Conservation (phyloP, 352 stramenopile species). For the Globisporangium spiculum region DNA sequence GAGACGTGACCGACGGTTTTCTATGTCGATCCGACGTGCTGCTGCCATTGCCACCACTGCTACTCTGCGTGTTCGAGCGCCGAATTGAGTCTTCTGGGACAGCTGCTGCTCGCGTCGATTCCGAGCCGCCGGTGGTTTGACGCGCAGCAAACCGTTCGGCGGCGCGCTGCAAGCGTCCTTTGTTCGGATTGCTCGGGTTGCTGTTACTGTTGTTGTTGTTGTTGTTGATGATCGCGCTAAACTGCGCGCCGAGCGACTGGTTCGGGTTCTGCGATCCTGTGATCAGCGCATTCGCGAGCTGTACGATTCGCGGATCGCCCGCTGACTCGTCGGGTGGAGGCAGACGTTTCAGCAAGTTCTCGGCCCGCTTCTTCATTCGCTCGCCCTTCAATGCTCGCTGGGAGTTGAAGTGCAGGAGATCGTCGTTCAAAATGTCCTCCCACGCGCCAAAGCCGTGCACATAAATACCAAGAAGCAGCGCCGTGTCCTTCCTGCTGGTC, state of each 20-base stretch:
- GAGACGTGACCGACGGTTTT: constrained; percentile 33
- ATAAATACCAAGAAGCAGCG: constrained; percentile 78
- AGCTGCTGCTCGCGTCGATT: neutral
- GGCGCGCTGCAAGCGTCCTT: constrained; percentile 60
- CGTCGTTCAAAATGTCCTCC: constrained; percentile 86
- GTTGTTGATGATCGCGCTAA: constrained; percentile 76
- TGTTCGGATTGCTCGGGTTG: constrained; percentile 32
- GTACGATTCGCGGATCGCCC: constrained; percentile 63
- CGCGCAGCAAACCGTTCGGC: constrained; percentile 57
- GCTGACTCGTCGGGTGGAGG: constrained; percentile 45
- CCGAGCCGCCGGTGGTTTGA: constrained; percentile 23
- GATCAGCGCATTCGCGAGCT: constrained; percentile 44
- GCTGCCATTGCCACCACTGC: constrained; percentile 9
- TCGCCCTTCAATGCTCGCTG: constrained; percentile 83
- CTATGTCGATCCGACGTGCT: constrained; percentile 27
- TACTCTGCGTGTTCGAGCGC: constrained; percentile 26
- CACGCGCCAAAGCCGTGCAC: constrained; percentile 83
- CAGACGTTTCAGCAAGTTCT: constrained; percentile 78
- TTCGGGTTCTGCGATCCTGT: constrained; percentile 34
- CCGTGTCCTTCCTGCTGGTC: constrained; percentile 73
- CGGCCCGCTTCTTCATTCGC: constrained; percentile 77
- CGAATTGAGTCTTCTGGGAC: constrained; percentile 42
- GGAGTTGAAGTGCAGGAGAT: constrained; percentile 72
- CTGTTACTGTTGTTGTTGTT: neutral
- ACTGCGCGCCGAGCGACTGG: constrained; percentile 61